Evolutionary conservation across 169 alveolate species (phyloP).

Genomic region (Plasmodium fragile): DNA sequence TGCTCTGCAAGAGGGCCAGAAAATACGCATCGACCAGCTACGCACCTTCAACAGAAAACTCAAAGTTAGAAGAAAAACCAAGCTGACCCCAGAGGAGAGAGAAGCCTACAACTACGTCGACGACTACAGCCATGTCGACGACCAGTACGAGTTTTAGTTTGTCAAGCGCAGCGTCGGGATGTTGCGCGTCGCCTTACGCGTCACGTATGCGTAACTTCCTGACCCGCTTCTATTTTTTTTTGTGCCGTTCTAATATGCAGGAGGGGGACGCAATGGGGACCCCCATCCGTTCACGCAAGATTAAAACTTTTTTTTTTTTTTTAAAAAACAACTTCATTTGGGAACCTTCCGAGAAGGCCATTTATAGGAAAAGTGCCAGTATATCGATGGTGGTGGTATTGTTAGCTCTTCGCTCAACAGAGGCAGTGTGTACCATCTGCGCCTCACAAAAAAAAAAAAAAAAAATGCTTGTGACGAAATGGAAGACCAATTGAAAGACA

Average conservation of each 20-base stretch:
- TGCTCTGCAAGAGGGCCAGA: slow-evolving; percentile 78
- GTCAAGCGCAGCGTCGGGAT: background rate
- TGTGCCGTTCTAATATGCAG: background rate
- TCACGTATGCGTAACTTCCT: background rate
- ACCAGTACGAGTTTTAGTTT: background rate
- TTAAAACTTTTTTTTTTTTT: background rate
- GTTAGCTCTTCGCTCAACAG: background rate
- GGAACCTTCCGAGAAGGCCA: background rate
- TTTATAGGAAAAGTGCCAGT: background rate
- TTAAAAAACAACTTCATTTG: background rate
- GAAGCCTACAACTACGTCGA: slow-evolving; percentile 28
- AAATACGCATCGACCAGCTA: slow-evolving; percentile 7
- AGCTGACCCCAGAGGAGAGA: background rate
- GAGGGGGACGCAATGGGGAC: background rate
- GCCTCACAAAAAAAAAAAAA: background rate
- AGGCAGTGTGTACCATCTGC: background rate
- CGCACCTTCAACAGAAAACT: slow-evolving; percentile 21
- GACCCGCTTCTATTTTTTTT: background rate
- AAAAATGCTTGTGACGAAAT: background rate
- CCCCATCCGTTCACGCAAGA: background rate
- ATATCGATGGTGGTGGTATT: background rate
- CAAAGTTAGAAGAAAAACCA: slow-evolving; percentile 9
- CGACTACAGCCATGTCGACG: slow-evolving; percentile 33
- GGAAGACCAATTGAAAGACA: background rate
- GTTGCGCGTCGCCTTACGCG: background rate